Conservation (phyloP, 768 basidiomycete genomes). For the Coprinellus micaceus region DNA sequence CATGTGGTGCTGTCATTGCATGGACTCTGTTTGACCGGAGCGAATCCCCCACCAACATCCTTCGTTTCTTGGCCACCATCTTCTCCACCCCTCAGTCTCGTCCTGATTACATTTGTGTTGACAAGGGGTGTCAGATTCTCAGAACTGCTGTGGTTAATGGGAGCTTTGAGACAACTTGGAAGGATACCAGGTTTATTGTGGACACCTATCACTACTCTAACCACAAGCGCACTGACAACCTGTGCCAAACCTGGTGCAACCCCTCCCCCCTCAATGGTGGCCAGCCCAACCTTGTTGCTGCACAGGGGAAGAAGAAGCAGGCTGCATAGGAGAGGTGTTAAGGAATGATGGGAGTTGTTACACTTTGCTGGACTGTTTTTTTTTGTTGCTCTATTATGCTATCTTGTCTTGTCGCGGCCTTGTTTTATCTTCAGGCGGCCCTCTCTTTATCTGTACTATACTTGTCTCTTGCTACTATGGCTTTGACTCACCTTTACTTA, state of each 20-base stretch:
- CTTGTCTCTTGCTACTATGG: no score
- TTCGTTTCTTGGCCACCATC: conserved; percentile 13
- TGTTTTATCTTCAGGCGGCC: no score
- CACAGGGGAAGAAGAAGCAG: not conserved
- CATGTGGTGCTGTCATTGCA: conserved; percentile 1
- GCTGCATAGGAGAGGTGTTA: no score
- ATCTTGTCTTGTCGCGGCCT: no score
- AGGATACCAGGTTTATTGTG: conserved; percentile 26
- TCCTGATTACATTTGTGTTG: conserved; percentile 13
- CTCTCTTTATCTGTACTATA: no score
- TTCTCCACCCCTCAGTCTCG: conserved; percentile 5
- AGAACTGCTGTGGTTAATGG: conserved; percentile 9
- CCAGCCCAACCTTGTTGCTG: conserved; percentile 26
- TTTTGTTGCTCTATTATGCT: no score
- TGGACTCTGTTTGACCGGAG: no score
- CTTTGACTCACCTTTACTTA: no score
- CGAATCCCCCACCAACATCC: conserved; percentile 17
- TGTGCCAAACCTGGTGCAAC: conserved; percentile 30
- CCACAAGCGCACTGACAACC: conserved; percentile 21
- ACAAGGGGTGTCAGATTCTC: conserved; percentile 12
- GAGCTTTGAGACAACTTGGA: no score
- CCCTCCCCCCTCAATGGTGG: conserved; percentile 26
- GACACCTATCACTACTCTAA: conserved; percentile 32
- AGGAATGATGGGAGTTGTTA: no score
- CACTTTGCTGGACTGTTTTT: no score